phyloP scores from a whole-genome alignment of 495 filamentous ascomycete genomes.

The Penicillium argentinense region DNA sequence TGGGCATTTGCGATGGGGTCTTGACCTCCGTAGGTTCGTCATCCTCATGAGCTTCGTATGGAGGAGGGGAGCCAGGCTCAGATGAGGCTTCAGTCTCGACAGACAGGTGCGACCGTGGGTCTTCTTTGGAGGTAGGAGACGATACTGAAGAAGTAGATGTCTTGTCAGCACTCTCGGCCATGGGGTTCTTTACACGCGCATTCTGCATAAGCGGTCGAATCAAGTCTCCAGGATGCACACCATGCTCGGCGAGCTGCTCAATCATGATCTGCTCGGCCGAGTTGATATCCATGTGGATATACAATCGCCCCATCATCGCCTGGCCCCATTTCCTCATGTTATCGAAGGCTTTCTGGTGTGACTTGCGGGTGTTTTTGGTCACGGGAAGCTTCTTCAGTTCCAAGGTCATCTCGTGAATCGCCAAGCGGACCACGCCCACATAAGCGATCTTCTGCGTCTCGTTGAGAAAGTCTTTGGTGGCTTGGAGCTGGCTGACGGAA shows the following conservation, averaged over 20 bases:
- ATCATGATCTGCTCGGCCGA: slow-evolving; percentile 95
- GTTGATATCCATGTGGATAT: slow-evolving; percentile 94
- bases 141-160: slow-evolving; percentile 29
- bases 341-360: slow-evolving; percentile 66
- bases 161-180: slow-evolving; percentile 52
- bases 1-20: slow-evolving; percentile 77
- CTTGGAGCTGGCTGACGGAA: slow-evolving; percentile 84
- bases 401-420: slow-evolving; percentile 72
- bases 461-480: slow-evolving; percentile 92
- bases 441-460: slow-evolving; percentile 97
- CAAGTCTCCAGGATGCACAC: slow-evolving; percentile 79
- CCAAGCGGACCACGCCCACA: slow-evolving; percentile 80
- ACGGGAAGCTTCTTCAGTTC: slow-evolving; percentile 59
- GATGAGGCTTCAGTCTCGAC: slow-evolving; percentile 30
- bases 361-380: slow-evolving; percentile 61
- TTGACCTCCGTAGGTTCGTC: slow-evolving; percentile 72
- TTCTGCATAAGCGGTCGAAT: slow-evolving; percentile 89
- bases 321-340: slow-evolving; percentile 93
- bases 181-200: slow-evolving; percentile 88
- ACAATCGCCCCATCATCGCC: slow-evolving; percentile 92
- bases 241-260: slow-evolving; percentile 91
- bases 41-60: slow-evolving; percentile 69
- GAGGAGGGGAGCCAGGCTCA: slow-evolving; percentile 58
- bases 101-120: slow-evolving; percentile 25
- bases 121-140: slow-evolving; percentile 30